Evolutionary conservation across 805 yeast species (phyloP).

Genomic region (Cyberlindnera xylosilytica): DNA sequence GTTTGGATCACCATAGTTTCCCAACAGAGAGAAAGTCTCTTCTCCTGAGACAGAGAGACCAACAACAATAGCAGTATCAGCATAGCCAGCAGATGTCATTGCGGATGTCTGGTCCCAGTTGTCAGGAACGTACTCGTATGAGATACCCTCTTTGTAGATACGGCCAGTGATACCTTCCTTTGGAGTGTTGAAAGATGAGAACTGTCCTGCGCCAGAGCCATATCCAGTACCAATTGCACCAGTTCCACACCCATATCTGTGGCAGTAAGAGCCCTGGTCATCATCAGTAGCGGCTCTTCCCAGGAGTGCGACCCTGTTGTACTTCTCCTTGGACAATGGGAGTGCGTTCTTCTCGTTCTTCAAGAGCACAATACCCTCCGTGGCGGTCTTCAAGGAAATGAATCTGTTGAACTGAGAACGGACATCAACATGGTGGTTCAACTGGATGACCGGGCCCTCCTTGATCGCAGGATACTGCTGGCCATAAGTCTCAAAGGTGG

Average conservation of each 20-base stretch:
- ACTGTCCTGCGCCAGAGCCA: slow-evolving; percentile 57
- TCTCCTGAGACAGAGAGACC: slow-evolving; percentile 56
- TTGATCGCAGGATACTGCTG: slow-evolving; percentile 38
- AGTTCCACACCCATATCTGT: slow-evolving; percentile 40
- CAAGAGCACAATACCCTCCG: slow-evolving; percentile 50
- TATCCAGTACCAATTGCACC: slow-evolving; percentile 56
- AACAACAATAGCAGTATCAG: slow-evolving; percentile 34
- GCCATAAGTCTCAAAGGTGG: slow-evolving; percentile 37
- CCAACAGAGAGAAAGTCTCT: slow-evolving; percentile 49
- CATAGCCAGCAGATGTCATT: slow-evolving; percentile 39
- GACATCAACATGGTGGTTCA: slow-evolving; percentile 48
- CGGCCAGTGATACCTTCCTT: slow-evolving; percentile 45
- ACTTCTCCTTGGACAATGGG: slow-evolving; percentile 44
- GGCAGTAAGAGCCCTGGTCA: no score
- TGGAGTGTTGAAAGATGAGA: slow-evolving; percentile 51
- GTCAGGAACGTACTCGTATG: slow-evolving; percentile 39
- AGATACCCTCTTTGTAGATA: slow-evolving; percentile 40
- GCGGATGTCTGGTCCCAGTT: slow-evolving; percentile 40
- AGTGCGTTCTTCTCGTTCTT: slow-evolving; percentile 45
- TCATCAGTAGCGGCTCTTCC: slow-evolving; percentile 46
- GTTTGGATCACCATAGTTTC: slow-evolving; percentile 52
- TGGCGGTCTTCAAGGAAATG: slow-evolving; percentile 39
- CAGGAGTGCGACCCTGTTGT: slow-evolving; percentile 36
- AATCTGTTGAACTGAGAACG: slow-evolving; percentile 35
- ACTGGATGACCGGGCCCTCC: slow-evolving; percentile 35